Conservation (phyloP, 345 rosid genomes). For the Linum usitatissimum region DNA sequence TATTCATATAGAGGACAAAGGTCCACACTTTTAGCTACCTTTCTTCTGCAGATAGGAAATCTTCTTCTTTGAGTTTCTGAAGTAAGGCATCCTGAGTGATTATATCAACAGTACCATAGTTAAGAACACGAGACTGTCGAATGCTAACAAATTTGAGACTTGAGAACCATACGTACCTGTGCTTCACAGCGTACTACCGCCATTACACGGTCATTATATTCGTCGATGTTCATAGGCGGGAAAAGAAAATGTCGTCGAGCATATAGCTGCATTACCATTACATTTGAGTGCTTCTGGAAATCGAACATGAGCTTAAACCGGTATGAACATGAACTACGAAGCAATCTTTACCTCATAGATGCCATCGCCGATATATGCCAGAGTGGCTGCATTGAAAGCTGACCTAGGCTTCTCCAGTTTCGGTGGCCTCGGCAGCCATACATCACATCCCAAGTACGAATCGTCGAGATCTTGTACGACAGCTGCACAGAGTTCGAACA, state of each 20-base stretch:
- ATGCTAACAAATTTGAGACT: neutral
- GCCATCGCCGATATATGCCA: slow-evolving; percentile 19
- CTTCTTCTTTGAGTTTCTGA: slow-evolving; percentile 56
- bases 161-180: slow-evolving; percentile 55
- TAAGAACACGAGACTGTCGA: neutral
- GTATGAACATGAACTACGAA: neutral
- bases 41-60: slow-evolving; percentile 55
- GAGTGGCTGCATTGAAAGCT: slow-evolving; percentile 28
- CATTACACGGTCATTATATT: slow-evolving; percentile 61
- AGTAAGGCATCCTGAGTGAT: slow-evolving; percentile 67
- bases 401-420: slow-evolving; percentile 63
- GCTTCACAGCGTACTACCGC: slow-evolving; percentile 89
- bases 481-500: slow-evolving; percentile 15
- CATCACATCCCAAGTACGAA: slow-evolving; percentile 45
- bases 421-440: slow-evolving; percentile 51
- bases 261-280: slow-evolving; percentile 54
- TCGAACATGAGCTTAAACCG: neutral
- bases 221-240: slow-evolving; percentile 75
- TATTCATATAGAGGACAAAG: neutral
- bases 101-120: neutral
- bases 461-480: slow-evolving; percentile 21
- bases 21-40: slow-evolving; percentile 26
- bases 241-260: slow-evolving; percentile 80
- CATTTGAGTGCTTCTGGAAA: too few relatives aligned
- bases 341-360: slow-evolving; percentile 49